A percentile compares a stretch with the other conserved stretches of the same genome.
Conservation (phyloP, 192 early-diverging fungal genomes). For the Gaertneriomyces sp. region DNA sequence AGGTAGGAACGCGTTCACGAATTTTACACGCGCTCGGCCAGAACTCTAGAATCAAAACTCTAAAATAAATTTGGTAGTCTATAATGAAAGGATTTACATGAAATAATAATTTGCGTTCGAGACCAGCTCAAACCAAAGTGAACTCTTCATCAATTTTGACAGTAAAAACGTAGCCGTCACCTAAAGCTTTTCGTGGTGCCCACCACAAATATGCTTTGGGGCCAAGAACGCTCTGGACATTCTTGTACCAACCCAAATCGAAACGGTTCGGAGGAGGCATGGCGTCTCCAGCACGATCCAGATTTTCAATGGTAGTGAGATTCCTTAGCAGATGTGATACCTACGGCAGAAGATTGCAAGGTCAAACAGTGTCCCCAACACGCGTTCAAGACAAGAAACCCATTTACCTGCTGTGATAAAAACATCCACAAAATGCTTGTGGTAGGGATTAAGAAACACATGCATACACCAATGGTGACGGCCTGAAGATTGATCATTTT, state of each 20-base stretch:
- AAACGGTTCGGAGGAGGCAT: conserved; percentile 1
- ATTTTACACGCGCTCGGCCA: too few species aligned
- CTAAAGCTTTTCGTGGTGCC: background rate
- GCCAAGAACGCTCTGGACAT: background rate
- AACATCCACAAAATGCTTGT: conserved; percentile 20
- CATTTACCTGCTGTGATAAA: conserved; percentile 18
- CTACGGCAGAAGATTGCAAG: background rate
- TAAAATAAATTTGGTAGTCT: too few species aligned
- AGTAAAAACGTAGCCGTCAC: background rate
- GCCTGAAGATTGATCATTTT: background rate
- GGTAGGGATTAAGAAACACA: conserved; percentile 16
- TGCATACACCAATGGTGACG: conserved; percentile 13
- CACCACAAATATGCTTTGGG: background rate
- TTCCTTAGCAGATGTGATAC: conserved; percentile 7
- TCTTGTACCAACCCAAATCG: conserved; percentile 7
- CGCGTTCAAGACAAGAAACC: background rate
- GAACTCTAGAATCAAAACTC: too few species aligned
- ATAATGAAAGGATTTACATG: too few species aligned
- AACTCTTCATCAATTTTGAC: background rate
- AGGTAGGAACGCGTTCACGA: too few species aligned
- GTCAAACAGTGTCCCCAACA: background rate
- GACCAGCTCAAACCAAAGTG: too few species aligned
- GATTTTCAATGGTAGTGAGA: conserved; percentile 24
- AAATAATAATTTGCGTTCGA: too few species aligned
- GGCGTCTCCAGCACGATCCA: conserved; percentile 8